Evolutionary conservation across 345 rosid species (phyloP), one percentile per base, ranked within the genome.

Genomic region (Eucalyptus fibrosa): DNA sequence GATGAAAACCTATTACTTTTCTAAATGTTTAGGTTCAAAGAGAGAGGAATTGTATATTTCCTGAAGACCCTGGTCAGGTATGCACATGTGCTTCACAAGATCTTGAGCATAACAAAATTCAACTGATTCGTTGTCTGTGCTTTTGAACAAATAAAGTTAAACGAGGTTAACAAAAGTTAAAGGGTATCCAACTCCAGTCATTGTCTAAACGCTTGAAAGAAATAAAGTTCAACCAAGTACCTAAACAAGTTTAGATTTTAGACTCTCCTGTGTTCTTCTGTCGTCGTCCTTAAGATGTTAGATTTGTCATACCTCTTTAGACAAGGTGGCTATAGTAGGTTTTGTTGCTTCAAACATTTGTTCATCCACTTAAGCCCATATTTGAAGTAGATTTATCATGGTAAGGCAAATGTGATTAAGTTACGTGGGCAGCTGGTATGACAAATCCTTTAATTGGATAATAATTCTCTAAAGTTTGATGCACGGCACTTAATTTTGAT

Each of bases 41-140:
- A 51, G 96, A 96, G 90, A 93, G 94, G 95, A 94, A 93, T 92
- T 93, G 95, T 91, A 91, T 95, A 89, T 96, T 96, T 94, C 98
- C 99, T 88, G 99, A 97, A 90, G 99, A 97, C 92, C 97, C 97
- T 92, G 97, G 96, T 93, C 97, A 95, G 96, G 98, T 95, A 93
- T 87, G 77, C 91, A 83, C 45, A 72, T 72, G 83, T 72, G 28
- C 45, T 72, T 95, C 93, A 91, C 92, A 89, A 94, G 94, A 94
- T 93, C 60, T 86, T 32, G 23, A 86, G 56, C 16, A 50, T 21
- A 17, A 86, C 11, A 86, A 50, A 9, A 9, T 28, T 42, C 23
- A 9, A 50, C 13, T 86, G 23, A n/a, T 86, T 55, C 32, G 53
- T 50, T 16, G 40, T n/a, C 53, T n/a, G 21, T 50, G 40, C 83